These are phyloP conservation scores for Botrytis elliptica DNA, from an alignment of 2,329 filamentous ascomycete genomes.

Conservation along the genomic window DNA sequence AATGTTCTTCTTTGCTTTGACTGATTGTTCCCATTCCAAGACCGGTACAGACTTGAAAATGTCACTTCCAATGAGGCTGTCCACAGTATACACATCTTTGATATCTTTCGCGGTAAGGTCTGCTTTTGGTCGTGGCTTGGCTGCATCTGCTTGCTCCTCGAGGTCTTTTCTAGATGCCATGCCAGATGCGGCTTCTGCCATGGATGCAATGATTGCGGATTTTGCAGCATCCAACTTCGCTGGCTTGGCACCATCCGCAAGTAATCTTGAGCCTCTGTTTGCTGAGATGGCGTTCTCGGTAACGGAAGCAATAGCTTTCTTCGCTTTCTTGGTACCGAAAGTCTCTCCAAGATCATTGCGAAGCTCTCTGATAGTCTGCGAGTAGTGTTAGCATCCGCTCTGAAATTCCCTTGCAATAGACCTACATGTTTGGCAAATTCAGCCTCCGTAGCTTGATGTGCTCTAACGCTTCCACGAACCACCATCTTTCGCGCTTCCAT, in stretches of 20 bases:
- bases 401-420: not conserved
- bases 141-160: slow-evolving; percentile 61
- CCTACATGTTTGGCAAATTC: slow-evolving; percentile 34
- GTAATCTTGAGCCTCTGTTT: slow-evolving; percentile 40
- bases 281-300: slow-evolving; percentile 67
- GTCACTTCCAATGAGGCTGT: slow-evolving; percentile 64
- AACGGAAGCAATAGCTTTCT: slow-evolving; percentile 69
- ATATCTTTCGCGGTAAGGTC: slow-evolving; percentile 66
- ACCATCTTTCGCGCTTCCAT: slow-evolving; percentile 65
- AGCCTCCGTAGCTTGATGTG: slow-evolving; percentile 53
- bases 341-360: slow-evolving; percentile 70
- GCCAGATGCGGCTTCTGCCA: slow-evolving; percentile 59
- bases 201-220: slow-evolving; percentile 60
- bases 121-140: slow-evolving; percentile 70
- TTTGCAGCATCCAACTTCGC: slow-evolving; percentile 55
- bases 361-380: slow-evolving; percentile 57
- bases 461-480: slow-evolving; percentile 55
- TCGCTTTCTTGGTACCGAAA: slow-evolving; percentile 84
- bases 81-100: slow-evolving; percentile 70
- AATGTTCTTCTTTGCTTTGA: slow-evolving; percentile 57
- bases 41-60: slow-evolving; percentile 67
- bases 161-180: slow-evolving; percentile 68
- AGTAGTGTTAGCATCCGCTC: not conserved
- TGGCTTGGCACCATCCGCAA: slow-evolving; percentile 41
- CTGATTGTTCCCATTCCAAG: slow-evolving; percentile 70